phyloP scores from a whole-genome alignment of 2,329 filamentous ascomycete genomes.

The Fusarium sp. region DNA sequence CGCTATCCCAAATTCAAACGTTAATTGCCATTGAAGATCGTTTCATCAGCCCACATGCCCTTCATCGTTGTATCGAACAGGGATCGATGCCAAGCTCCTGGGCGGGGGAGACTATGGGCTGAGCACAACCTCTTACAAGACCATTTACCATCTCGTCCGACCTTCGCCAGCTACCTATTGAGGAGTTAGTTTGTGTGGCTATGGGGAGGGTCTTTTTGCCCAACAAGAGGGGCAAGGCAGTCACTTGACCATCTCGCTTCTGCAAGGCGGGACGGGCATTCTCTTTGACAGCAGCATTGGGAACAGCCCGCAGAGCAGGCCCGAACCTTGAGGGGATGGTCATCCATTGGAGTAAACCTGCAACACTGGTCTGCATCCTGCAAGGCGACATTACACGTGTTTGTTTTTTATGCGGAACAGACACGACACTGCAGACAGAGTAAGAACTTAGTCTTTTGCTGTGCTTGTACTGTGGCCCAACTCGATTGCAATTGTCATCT shows the following conservation, averaged over 20 bases:
- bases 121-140: neutral
- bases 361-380: neutral
- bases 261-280: neutral
- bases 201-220: neutral
- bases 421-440: neutral
- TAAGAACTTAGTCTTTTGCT: neutral
- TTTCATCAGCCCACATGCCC: neutral
- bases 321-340: neutral
- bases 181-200: neutral
- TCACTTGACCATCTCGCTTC: constrained; percentile 1
- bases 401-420: neutral
- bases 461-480: neutral
- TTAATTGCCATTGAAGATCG: neutral
- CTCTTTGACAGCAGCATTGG: neutral
- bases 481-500: neutral
- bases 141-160: neutral
- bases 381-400: neutral
- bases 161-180: neutral
- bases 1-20: neutral
- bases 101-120: neutral
- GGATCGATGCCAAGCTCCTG: neutral
- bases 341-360: neutral
- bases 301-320: neutral
- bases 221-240: neutral
- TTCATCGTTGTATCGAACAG: neutral